phyloP scores from a whole-genome alignment of 805 yeast genomes.

The Yamadazyma phyllophila region DNA sequence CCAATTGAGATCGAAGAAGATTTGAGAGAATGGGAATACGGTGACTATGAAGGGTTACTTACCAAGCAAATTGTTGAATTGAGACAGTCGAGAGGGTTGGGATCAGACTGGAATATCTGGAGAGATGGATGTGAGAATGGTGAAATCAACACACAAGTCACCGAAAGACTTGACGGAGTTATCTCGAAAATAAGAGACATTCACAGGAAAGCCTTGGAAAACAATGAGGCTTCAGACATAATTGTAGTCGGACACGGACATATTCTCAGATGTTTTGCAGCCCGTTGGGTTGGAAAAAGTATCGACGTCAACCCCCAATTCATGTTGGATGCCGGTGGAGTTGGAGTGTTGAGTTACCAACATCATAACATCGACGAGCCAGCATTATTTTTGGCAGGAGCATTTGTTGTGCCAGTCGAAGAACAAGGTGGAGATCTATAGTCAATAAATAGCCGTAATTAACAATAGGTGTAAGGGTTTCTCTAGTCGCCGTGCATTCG shows the following conservation, averaged over 20 bases:
- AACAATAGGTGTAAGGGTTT: neutral
- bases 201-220: constrained; percentile 53
- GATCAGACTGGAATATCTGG: constrained; percentile 75
- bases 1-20: constrained; percentile 58
- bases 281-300: constrained; percentile 75
- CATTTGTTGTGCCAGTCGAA: constrained; percentile 69
- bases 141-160: constrained; percentile 65
- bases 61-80: constrained; percentile 64
- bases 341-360: constrained; percentile 87
- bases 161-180: constrained; percentile 66
- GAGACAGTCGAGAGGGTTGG: constrained; percentile 41
- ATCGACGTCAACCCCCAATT: constrained; percentile 70
- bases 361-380: constrained; percentile 85
- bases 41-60: constrained; percentile 85
- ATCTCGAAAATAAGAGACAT: constrained; percentile 62
- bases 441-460: neutral
- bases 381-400: constrained; percentile 80
- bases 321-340: constrained; percentile 91
- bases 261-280: constrained; percentile 83
- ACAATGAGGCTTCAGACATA: constrained; percentile 62
- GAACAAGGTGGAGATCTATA: constrained; percentile 38
- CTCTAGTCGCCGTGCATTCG: neutral
- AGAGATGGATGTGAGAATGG: constrained; percentile 92
- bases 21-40: constrained; percentile 93
- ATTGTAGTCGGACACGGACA: constrained; percentile 93